A percentile compares a stretch with the other conserved stretches of the same genome.
phyloP scores from a whole-genome alignment of 2,329 filamentous ascomycete species.

The Epichloe coenophiala region DNA sequence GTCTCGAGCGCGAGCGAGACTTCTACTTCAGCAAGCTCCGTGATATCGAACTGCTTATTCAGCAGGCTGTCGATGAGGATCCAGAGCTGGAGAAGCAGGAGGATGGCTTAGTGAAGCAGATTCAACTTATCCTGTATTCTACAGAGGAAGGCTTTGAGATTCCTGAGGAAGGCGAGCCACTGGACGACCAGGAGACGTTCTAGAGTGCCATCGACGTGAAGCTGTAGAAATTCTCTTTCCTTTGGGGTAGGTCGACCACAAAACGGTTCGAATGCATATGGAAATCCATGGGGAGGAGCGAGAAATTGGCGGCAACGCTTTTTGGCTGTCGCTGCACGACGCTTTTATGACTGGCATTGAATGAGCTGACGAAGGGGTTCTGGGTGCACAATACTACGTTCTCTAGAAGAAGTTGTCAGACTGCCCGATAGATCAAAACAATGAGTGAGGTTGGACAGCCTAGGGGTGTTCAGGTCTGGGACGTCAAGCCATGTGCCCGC shows the following conservation, averaged over 20 bases:
- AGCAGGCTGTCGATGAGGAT: conserved; percentile 84
- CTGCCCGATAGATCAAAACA: conserved; percentile 1
- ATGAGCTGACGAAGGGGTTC: neutral
- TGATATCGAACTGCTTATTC: conserved; percentile 89
- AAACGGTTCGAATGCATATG: neutral
- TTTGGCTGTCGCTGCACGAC: neutral
- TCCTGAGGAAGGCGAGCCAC: conserved; percentile 59
- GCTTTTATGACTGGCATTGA: conserved; percentile 4
- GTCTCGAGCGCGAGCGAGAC: conserved; percentile 88
- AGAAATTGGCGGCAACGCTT: neutral
- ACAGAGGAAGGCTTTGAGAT: conserved; percentile 92
- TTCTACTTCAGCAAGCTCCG: conserved; percentile 99
- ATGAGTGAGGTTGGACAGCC: neutral
- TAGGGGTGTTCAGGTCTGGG: too few species aligned
- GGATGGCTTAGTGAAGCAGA: conserved; percentile 82
- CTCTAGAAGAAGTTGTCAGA: neutral
- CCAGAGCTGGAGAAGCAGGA: conserved; percentile 91
- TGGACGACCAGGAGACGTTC: conserved; percentile 72
- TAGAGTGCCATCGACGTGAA: conserved; percentile 19
- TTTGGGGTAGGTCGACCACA: neutral
- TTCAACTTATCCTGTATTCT: conserved; percentile 93
- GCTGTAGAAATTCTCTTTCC: neutral
- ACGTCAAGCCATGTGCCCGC: too few species aligned
- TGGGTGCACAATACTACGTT: conserved; percentile 1
- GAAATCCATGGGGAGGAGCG: neutral